These are phyloP conservation scores for Penicillium sp. DNA, from an alignment of 2,329 filamentous ascomycete species.

Conservation along the genomic window DNA sequence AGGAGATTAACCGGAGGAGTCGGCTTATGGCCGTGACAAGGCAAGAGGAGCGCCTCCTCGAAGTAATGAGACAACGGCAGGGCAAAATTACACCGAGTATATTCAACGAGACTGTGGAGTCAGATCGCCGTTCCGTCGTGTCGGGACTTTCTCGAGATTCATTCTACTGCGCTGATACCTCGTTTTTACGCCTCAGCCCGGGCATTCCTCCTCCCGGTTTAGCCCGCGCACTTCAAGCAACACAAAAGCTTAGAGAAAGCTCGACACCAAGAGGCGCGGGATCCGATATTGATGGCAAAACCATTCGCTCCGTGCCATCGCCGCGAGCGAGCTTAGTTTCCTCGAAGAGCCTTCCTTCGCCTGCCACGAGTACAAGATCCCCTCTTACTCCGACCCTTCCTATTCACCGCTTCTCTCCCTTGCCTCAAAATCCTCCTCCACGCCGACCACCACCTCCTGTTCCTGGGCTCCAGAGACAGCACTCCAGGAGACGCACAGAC, in stretches of 20 bases:
- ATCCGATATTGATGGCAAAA: constrained; percentile 43
- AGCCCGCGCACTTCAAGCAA: constrained; percentile 32
- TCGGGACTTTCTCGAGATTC: constrained; percentile 39
- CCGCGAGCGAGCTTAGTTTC: constrained; percentile 41
- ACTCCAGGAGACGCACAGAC: constrained; percentile 48
- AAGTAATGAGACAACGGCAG: constrained; percentile 55
- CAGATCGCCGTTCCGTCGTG: constrained; percentile 36
- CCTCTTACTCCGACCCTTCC: constrained; percentile 47
- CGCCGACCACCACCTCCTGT: constrained; percentile 38
- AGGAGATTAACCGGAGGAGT: constrained; percentile 46
- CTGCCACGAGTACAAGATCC: constrained; percentile 42
- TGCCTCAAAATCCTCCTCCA: constrained; percentile 39
- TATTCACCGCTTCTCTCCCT: constrained; percentile 45
- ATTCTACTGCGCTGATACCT: constrained; percentile 43
- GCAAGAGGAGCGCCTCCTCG: constrained; percentile 58
- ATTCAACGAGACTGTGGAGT: constrained; percentile 34
- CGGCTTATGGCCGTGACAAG: constrained; percentile 58
- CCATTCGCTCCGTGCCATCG: constrained; percentile 36
- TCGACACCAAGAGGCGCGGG: constrained; percentile 34
- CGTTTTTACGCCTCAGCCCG: constrained; percentile 47
- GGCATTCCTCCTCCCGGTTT: constrained; percentile 34
- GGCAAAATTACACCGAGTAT: constrained; percentile 53
- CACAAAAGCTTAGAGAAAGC: constrained; percentile 34
- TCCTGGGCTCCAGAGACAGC: constrained; percentile 38
- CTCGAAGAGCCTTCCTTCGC: constrained; percentile 45